A percentile compares a stretch with the other conserved stretches of the same genome.
Conservation (phyloP, 345 rosid genomes). For the Cardiospermum halicacabum region DNA sequence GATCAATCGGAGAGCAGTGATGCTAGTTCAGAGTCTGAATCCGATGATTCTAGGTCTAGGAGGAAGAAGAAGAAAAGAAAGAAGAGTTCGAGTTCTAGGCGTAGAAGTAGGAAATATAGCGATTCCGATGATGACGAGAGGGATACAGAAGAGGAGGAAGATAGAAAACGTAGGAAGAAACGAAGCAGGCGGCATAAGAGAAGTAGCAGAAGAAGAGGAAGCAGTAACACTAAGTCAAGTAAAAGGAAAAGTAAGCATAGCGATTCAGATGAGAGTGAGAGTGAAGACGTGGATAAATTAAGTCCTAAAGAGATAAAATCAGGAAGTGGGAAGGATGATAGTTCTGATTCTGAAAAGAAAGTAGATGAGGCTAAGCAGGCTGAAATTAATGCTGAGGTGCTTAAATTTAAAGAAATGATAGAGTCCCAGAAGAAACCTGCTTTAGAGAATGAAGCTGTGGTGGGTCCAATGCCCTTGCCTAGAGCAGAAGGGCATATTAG, state of each 20-base stretch:
- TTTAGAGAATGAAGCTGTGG: conserved; percentile 56
- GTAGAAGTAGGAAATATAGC: conserved; percentile 25
- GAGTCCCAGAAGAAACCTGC: conserved; percentile 78
- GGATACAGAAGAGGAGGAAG: conserved; percentile 40
- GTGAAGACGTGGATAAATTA: conserved; percentile 31
- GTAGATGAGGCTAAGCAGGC: conserved; percentile 41
- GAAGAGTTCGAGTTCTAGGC: conserved; percentile 31
- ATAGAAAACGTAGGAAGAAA: conserved; percentile 37
- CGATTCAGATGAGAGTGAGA: conserved; percentile 38
- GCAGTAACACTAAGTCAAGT: conserved; percentile 24
- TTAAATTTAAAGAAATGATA: conserved; percentile 64
- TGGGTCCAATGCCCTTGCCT: conserved; percentile 92
- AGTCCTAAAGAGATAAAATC: conserved; percentile 37
- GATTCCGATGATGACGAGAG: conserved; percentile 48
- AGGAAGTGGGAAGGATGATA: conserved; percentile 37
- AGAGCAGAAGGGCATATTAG: conserved; percentile 94
- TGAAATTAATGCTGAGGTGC: conserved; percentile 63
- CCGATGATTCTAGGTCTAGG: conserved; percentile 27
- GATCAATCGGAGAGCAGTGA: conserved; percentile 24
- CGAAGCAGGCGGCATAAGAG: conserved; percentile 29
- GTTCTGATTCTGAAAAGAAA: conserved; percentile 30
- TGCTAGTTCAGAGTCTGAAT: conserved; percentile 37
- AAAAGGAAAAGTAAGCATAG: conserved; percentile 28
- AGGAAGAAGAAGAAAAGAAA: conserved; percentile 39
- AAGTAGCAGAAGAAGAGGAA: conserved; percentile 26